Evolutionary conservation across 306 rosid genomes (phyloP).

Genomic region (Glycine tomentella): DNA sequence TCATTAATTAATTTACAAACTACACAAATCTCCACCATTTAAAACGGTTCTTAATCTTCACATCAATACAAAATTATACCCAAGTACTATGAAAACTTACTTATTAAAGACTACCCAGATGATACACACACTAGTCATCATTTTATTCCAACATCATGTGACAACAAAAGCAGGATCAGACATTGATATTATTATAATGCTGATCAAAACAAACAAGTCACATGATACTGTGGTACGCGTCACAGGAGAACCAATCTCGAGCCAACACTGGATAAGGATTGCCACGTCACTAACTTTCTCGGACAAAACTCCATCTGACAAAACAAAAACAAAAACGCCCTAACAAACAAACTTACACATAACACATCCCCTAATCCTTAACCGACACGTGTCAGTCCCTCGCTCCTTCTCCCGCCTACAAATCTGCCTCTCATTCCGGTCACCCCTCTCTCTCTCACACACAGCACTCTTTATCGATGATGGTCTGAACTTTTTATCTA

Average conservation of each 20-base stretch:
- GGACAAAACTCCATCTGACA: slow-evolving; percentile 44
- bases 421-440: slow-evolving; percentile 53
- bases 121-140: background rate
- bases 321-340: background rate
- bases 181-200: background rate
- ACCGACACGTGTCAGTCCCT: slow-evolving; percentile 52
- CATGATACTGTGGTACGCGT: slow-evolving; percentile 1
- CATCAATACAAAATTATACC: no score
- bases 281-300: slow-evolving; percentile 60
- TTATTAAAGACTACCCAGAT: background rate
- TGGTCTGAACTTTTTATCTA: background rate
- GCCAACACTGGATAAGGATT: slow-evolving; percentile 58
- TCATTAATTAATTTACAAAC: background rate
- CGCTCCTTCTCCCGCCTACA: background rate
- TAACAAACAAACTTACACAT: background rate
- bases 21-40: background rate
- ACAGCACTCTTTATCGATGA: background rate
- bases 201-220: background rate
- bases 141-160: background rate
- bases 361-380: no score
- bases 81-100: no score
- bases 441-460: background rate
- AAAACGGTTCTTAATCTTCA: background rate
- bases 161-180: background rate
- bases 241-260: slow-evolving; percentile 41